Percentiles rank a stretch among this genome's conserved stretches.
Conservation (phyloP, 177 flowering plant genomes). For the Vitis hybrid region DNA sequence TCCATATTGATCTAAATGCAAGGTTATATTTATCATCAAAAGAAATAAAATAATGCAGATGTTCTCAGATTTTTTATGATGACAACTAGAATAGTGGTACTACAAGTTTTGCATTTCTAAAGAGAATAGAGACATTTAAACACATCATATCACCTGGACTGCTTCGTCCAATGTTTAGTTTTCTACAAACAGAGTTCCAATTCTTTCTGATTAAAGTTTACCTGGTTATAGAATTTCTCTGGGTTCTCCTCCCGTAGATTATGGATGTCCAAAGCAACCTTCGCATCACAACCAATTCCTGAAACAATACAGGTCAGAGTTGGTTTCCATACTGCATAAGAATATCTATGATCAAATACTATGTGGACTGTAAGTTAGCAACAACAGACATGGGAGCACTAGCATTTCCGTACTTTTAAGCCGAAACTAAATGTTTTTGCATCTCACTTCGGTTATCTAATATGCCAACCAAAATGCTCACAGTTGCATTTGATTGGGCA, state of each 20-base stretch:
- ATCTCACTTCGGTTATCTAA: background rate
- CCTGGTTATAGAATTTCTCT: constrained; percentile 94
- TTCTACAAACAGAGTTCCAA: background rate
- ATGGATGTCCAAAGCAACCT: constrained; percentile 93
- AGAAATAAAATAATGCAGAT: background rate
- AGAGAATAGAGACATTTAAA: background rate
- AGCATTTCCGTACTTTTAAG: background rate
- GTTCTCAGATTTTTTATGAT: no score
- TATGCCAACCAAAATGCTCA: background rate
- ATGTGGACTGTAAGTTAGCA: background rate
- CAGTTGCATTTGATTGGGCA: no score
- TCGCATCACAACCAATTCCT: constrained; percentile 95
- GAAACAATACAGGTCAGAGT: constrained; percentile 10
- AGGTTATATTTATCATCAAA: background rate
- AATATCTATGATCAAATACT: background rate
- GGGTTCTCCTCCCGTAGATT: constrained; percentile 92
- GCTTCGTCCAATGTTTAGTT: background rate
- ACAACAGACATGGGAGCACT: background rate
- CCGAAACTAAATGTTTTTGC: background rate
- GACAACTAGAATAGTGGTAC: no score
- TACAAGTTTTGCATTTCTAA: no score
- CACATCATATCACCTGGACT: background rate
- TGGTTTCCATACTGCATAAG: background rate
- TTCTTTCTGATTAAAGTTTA: constrained; percentile 14
- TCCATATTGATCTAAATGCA: no score